Percentiles rank a stretch among this genome's conserved stretches.
Evolutionary conservation across 495 filamentous ascomycete species (phyloP).

Genomic region (Aspergillus nanangensis): DNA sequence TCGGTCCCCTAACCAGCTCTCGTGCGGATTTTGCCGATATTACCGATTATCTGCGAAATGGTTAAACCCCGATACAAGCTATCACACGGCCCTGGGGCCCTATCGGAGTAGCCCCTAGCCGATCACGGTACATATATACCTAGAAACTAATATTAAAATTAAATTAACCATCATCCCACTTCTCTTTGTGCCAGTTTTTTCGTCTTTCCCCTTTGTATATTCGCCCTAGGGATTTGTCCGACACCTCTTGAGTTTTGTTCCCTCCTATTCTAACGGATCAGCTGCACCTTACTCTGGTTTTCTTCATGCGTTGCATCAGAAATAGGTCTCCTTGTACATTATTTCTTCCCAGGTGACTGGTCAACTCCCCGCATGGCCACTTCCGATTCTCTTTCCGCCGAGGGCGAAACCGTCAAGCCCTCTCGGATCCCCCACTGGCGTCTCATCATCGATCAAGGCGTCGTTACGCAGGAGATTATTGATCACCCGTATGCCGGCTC

Average conservation of each 20-base stretch:
- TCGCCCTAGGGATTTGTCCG: no score
- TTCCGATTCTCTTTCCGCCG: background rate
- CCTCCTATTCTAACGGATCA: background rate
- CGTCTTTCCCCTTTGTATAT: background rate
- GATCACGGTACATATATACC: background rate
- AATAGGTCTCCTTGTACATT: background rate
- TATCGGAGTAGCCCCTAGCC: background rate
- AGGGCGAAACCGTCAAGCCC: conserved; percentile 4
- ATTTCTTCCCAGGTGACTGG: background rate
- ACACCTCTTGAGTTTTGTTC: background rate
- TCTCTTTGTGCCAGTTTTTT: background rate
- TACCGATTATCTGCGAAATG: background rate
- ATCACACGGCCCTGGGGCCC: no score
- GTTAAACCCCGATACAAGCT: background rate
- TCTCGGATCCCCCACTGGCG: conserved; percentile 26
- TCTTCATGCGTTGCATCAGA: background rate
- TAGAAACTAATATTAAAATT: no score
- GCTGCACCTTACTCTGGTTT: background rate
- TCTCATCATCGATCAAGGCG: conserved; percentile 36
- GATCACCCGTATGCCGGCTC: conserved; percentile 53
- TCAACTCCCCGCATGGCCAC: background rate
- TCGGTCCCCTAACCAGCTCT: no score
- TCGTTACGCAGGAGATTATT: conserved; percentile 42
- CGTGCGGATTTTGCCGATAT: background rate
- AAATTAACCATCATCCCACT: no score